Base-by-base conservation (phyloP, 2,329 filamentous ascomycete genomes). In the Pseudocercospora pini-densiflorae region DNA sequence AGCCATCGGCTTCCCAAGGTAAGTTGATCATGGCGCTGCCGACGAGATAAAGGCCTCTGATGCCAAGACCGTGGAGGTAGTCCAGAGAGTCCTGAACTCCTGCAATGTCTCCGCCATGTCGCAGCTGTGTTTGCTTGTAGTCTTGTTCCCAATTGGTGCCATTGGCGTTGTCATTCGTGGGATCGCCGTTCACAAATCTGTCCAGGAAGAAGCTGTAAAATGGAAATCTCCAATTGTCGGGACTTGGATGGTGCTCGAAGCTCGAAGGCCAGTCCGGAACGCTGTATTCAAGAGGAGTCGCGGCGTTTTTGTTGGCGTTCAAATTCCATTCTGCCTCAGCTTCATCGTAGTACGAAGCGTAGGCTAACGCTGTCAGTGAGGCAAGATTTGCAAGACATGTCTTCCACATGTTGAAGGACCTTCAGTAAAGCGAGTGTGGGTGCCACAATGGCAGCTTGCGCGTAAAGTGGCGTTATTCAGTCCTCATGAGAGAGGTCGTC, bases 141-240 rank as follows among this genome's bases (percentile, higher is more conserved):
- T 90, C 88, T 74, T 88, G 86, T 71, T 90, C 88, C 76, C 85
- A 90, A 2, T 81, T 68, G 0, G 87, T 89, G 9, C 81, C 84
- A 74, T 90, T 90, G 51, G 83, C 83, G 71, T 89, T 84, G 74
- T 90, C 88, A 73, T 90, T 90, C 2, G 80, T 81, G 7, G 88
- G 88, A 71, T 90, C 85, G 21, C 88, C 88, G 71, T 90, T 89
- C 49, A 88, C 87, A 71, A 86, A 90, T 66, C 87, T 81, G 74
- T 90, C 88, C 10, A 89, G 77, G 73, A 89, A 89, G 54, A 90
- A 78, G 8, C 87, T 88, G 74, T 90, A 90, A 73, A 89, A 86
- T 0, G 88, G 88, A 67, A 90, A 84, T 27, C 88, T 82, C 88
- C 88, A 90, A 70, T 87, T 90, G 0, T 79, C 74, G 0, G 88